Base-by-base conservation (phyloP, 73 alveolate genomes). In the Paramecium biaurelia region DNA sequence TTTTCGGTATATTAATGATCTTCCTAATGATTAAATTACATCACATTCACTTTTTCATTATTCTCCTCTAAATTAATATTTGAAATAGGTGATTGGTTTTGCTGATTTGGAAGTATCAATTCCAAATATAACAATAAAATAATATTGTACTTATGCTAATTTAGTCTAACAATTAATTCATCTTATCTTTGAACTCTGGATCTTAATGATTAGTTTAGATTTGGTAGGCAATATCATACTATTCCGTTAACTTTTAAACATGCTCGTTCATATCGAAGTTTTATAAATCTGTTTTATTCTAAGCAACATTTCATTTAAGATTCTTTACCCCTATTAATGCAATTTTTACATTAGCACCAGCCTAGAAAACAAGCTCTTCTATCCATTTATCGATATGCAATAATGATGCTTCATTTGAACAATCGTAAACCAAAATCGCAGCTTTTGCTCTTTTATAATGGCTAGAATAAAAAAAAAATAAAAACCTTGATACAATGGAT, bases 401-500 rank as follows among this genome's bases (percentile, higher is more conserved):
- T 12, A 63, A 63, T 4, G 84, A 30, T 63, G 7, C 26, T 32
- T 63, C 84, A 63, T 63, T 63, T n/a, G 84, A 63, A 24, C 84
- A 63, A 63, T 63, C 84, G 12, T 63, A 63, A 10, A 63, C 84
- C 11, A 63, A 63, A 12, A 63, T 63, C 18, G 84, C 84, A 3
- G 84, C 84, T 30, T 63, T 63, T 7, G 84, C 84, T 63, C 84
- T 63, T 32, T 63, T 63, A 63, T 63, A 63, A 63, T 63, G 84
- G 28, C 84, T 63, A 12, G 7, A 23, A 3, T 18, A 3, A 2
- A 63, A 26, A 11, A 30, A 26, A 5, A 6, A 14, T 63, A 24
- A 7, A 5, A 11, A 63, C 84, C 84, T 63, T 26, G 84, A 63
- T 7, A 63, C 84, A 5, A 63, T 63, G 3, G 95, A 43, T 93